Percentiles rank a stretch among this genome's conserved stretches.
These are phyloP conservation scores for Ogataea neopini DNA, from an alignment of 805 yeast species.

Conservation along the genomic window DNA sequence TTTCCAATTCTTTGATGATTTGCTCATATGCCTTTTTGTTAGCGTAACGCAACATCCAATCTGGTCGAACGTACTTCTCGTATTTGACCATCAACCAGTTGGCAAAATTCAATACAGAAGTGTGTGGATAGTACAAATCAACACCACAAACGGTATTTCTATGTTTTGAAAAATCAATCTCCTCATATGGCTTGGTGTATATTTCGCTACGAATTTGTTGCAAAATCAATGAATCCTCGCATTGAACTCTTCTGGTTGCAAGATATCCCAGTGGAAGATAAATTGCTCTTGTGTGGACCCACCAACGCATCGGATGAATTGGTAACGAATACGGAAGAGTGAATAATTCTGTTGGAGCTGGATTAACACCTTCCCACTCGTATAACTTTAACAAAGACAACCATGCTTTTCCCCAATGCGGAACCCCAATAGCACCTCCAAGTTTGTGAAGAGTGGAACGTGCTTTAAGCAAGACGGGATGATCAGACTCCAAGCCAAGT, in stretches of 20 bases:
- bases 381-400: slow-evolving; percentile 76
- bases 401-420: slow-evolving; percentile 99
- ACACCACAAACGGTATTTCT: slow-evolving; percentile 88
- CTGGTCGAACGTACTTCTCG: slow-evolving; percentile 74
- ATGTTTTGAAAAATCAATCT: slow-evolving; percentile 66
- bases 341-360: slow-evolving; percentile 97
- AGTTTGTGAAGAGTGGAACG: slow-evolving; percentile 63
- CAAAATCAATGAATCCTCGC: slow-evolving; percentile 65
- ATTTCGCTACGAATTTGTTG: slow-evolving; percentile 73
- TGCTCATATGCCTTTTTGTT: slow-evolving; percentile 58
- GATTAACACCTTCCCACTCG: slow-evolving; percentile 96
- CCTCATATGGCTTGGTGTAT: slow-evolving; percentile 62
- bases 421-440: slow-evolving; percentile 89
- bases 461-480: slow-evolving; percentile 78
- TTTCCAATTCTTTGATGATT: slow-evolving; percentile 69
- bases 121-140: slow-evolving; percentile 93
- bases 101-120: slow-evolving; percentile 58
- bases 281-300: slow-evolving; percentile 97
- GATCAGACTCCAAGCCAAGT: slow-evolving; percentile 71
- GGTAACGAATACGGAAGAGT: slow-evolving; percentile 77
- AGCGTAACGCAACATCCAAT: slow-evolving; percentile 59
- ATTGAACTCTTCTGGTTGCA: slow-evolving; percentile 53
- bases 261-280: slow-evolving; percentile 86
- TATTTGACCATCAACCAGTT: slow-evolving; percentile 63
- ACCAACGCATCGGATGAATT: slow-evolving; percentile 95